Percentiles rank a stretch among this genome's conserved stretches.
These are phyloP conservation scores for Rhodotorula graminis DNA, from an alignment of 768 basidiomycete genomes.

Conservation along the genomic window DNA sequence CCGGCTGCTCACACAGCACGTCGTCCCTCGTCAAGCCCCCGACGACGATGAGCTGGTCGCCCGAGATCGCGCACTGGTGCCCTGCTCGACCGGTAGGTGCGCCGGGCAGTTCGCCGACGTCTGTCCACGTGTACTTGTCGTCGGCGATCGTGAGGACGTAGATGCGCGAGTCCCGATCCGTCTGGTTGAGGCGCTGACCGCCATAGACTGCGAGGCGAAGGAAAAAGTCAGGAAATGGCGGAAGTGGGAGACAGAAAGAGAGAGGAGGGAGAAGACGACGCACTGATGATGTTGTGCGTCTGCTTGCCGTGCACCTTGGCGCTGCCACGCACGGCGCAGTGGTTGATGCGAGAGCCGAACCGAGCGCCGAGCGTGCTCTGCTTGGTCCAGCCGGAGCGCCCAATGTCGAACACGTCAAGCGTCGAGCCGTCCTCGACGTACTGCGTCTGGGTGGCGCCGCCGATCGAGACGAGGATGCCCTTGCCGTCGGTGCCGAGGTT, in stretches of 20 bases:
- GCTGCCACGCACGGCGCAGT: conserved; percentile 31
- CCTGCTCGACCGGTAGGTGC: conserved; percentile 35
- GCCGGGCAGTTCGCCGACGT: conserved; percentile 23
- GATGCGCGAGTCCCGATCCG: conserved; percentile 23
- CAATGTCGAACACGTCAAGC: conserved; percentile 14
- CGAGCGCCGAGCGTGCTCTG: conserved; percentile 32
- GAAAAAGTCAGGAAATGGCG: too few relatives aligned
- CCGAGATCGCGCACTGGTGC: conserved; percentile 31
- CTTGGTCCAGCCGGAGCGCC: conserved; percentile 33
- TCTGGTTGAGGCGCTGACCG: conserved; percentile 37
- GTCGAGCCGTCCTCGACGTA: conserved; percentile 16
- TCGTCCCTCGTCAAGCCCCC: conserved; percentile 32
- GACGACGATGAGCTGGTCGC: conserved; percentile 37
- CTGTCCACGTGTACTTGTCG: conserved; percentile 30
- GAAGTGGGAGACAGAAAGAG: too few relatives aligned
- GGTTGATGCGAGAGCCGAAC: conserved; percentile 27
- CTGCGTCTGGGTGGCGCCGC: conserved; percentile 21
- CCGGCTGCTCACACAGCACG: conserved; percentile 39
- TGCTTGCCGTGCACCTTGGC: conserved; percentile 36
- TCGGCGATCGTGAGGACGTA: conserved; percentile 35
- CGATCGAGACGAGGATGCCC: conserved; percentile 30
- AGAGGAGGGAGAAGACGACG: too few relatives aligned
- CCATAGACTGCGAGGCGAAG: conserved; percentile 12
- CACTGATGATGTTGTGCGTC: conserved; percentile 32
- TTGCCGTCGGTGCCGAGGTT: conserved; percentile 17